Base-by-base conservation (phyloP, 805 yeast genomes). In the Pichia membranifaciens region DNA sequence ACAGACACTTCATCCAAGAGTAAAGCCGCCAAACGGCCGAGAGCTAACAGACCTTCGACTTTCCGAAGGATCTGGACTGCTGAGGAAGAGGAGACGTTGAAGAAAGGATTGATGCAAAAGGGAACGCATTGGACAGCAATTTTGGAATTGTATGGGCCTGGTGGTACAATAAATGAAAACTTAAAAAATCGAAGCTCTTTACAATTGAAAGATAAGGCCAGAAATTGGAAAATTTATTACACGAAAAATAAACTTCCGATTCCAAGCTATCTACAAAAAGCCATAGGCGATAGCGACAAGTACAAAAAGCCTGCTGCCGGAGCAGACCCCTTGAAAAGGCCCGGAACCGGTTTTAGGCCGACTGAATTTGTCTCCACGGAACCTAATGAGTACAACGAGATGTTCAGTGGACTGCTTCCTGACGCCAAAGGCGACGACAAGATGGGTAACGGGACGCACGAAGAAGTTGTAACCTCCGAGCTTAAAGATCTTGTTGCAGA, bases 71-170 rank as follows among this genome's bases (percentile, higher is more conserved):
- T 84, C 3, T 93, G 99, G 99, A 79, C 95, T 0, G 71, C 79
- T 49, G 90, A 82, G 33, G 99, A 93, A 63, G 98, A 93, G 59
- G 79, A 76, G 31, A 93, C 96, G 0, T 71, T 93, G 21, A 68
- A 84, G 25, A 81, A 80, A 45, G 98, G 96, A 0, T 70, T 93
- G 49, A 84, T 85, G 53, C 70, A 79, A 20, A 79, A 83, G 54
- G 99, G 99, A 1, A 95, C 98, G 0, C 87, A 84, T 54, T 93
- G 99, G 99, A 74, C 96, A 2, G 85, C 85, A 47, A 93, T 93
- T 44, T 66, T 91, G 41, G 96, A 87, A 58, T 67, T 85, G n/a
- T 86, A 84, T 62, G 99, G 99, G 2, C 86, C 96, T 4, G 98
- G 98, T 8, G 99, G 99, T 4, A 75, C 82, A 40, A 74, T 84